phyloP scores from a whole-genome alignment of 495 filamentous ascomycete species.

The Choiromyces venosus region DNA sequence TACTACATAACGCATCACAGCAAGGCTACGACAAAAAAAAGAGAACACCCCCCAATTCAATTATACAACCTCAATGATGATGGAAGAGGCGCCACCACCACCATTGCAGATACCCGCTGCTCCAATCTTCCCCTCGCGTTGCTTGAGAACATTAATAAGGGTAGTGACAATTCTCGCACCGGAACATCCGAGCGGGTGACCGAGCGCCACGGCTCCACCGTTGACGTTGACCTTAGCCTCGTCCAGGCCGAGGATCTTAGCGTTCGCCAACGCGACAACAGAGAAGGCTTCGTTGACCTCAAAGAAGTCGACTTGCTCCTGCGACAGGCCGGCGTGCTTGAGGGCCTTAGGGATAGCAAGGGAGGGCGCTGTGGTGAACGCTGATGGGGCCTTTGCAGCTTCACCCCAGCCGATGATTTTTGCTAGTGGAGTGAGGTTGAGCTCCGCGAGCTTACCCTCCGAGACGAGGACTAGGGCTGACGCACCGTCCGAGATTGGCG shows the following conservation, averaged over 20 bases:
- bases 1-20: not conserved
- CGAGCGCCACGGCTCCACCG: conserved; percentile 90
- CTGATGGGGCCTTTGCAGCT: conserved; percentile 77
- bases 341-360: conserved; percentile 94
- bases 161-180: conserved; percentile 93
- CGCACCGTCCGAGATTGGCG: conserved; percentile 89
- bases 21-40: not conserved
- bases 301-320: conserved; percentile 76
- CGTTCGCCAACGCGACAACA: conserved; percentile 90
- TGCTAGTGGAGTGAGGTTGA: conserved; percentile 80
- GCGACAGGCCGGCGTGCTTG: conserved; percentile 75
- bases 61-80: conserved; percentile 65
- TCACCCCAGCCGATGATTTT: conserved; percentile 97
- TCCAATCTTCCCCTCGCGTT: conserved; percentile 88
- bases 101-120: conserved; percentile 96
- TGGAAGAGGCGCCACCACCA: conserved; percentile 84
- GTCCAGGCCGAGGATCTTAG: conserved; percentile 73
- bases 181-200: conserved; percentile 88
- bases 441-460: conserved; percentile 79
- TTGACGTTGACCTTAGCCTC: conserved; percentile 92
- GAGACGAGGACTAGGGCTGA: conserved; percentile 86
- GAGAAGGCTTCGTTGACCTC: conserved; percentile 99
- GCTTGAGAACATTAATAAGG: conserved; percentile 76
- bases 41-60: not conserved
- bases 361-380: conserved; percentile 94